phyloP scores from a whole-genome alignment of 2,329 filamentous ascomycete species.

The Paracorniculantispora psalliotae region DNA sequence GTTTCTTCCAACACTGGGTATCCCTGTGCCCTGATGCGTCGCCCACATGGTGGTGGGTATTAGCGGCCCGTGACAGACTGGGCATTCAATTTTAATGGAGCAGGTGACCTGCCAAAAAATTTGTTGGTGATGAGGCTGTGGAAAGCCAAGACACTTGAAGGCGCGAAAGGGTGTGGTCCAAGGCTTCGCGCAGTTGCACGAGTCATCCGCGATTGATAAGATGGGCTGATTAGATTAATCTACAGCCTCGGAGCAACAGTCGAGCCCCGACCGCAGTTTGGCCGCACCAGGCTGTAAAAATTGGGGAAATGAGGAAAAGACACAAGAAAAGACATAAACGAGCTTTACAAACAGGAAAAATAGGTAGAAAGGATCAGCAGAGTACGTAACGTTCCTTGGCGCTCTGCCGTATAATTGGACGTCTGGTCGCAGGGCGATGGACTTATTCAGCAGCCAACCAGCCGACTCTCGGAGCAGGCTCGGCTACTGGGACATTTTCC shows the following conservation, averaged over 20 bases:
- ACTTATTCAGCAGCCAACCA: no score
- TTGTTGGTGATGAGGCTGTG: neutral
- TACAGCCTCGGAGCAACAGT: neutral
- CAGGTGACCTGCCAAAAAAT: neutral
- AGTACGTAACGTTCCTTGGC: no score
- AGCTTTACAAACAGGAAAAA: no score
- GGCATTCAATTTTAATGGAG: neutral
- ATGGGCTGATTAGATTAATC: conserved; percentile 3
- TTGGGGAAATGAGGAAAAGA: neutral
- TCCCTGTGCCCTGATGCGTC: neutral
- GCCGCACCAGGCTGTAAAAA: no score
- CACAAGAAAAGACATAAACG: no score
- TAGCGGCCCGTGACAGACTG: neutral
- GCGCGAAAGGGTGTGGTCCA: neutral
- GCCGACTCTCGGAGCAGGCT: no score
- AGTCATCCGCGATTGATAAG: conserved; percentile 2
- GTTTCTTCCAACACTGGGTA: no score
- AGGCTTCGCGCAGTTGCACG: neutral
- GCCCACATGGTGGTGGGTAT: neutral
- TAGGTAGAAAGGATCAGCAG: no score
- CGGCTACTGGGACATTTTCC: no score
- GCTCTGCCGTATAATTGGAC: no score
- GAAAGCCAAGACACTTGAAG: neutral
- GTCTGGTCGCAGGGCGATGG: no score
- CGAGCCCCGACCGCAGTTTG: no score